phyloP scores from a whole-genome alignment of 495 filamentous ascomycete genomes.

The Penicillium silybi region DNA sequence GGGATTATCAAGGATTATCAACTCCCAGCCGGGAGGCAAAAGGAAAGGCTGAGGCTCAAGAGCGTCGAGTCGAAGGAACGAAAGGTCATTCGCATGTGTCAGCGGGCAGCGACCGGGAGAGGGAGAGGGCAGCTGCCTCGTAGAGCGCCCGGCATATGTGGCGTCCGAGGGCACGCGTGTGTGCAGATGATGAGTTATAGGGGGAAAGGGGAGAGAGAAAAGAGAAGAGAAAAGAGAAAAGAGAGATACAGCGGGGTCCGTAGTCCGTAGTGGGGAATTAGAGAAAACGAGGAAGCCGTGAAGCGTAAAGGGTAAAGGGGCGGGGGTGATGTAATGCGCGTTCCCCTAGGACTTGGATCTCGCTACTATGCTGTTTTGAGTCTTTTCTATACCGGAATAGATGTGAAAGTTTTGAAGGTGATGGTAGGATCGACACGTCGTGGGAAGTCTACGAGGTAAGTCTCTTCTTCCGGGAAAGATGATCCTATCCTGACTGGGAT shows the following conservation, averaged over 20 bases:
- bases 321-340: slow-evolving; percentile 22
- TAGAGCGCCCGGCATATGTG: slow-evolving; percentile 34
- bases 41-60: slow-evolving; percentile 26
- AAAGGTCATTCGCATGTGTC: slow-evolving; percentile 26
- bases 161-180: slow-evolving; percentile 27
- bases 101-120: slow-evolving; percentile 20
- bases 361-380: not conserved
- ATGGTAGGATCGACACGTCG: not conserved
- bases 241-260: slow-evolving; percentile 18
- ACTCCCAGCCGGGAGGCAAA: not conserved
- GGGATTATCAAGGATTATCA: not conserved
- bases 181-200: slow-evolving; percentile 14
- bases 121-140: slow-evolving; percentile 38
- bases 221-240: slow-evolving; percentile 11
- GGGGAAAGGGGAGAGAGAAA: not conserved
- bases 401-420: not conserved
- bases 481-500: not conserved
- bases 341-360: not conserved
- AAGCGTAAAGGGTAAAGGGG: slow-evolving; percentile 5
- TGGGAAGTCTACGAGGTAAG: not conserved
- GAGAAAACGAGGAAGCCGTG: slow-evolving; percentile 40
- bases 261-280: slow-evolving; percentile 25
- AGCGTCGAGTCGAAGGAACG: slow-evolving; percentile 13
- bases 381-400: not conserved
- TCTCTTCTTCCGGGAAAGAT: not conserved